Base-by-base conservation (phyloP, 2,329 filamentous ascomycete species). In the Verticillium dahliae region DNA sequence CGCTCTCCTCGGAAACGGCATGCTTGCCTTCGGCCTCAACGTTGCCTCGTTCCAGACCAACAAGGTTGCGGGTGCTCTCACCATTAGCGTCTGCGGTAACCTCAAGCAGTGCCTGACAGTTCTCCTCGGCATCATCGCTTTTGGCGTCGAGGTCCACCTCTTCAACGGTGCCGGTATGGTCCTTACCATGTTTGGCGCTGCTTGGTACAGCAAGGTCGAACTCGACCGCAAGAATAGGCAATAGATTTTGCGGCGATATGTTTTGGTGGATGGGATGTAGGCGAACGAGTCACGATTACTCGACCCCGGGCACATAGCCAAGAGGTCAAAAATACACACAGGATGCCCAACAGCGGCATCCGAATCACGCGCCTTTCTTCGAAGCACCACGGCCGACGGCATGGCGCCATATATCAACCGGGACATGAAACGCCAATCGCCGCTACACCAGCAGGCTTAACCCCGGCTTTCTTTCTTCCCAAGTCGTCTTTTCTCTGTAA, bases 11-110 rank as follows among this genome's bases (percentile, higher is more conserved):
- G 78, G 80, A 50, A 85, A 85, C 67, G 83, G 82, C 59, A 71
- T 78, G 59, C 75, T 85, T 14, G 83, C 83, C 11, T 82, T 85
- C 60, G 73, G 81, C 6, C 78, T 85, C 62, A 86, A 85, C 67
- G 77, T 85, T 52, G 79, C 81, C 38, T 84, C 80, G 4, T 85
- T 86, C 71, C 79, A 80, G 62, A 83, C 83, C 60, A 85, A 85
- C 72, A 84, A 84, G 72, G 73, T 81, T 41, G 80, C 82, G 6
- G 83, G 83, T 59, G 82, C 83, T 18, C 70, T 86, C 61, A 85
- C 82, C 41, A 85, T 86, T 80, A 84, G 82, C 6, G 81, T 86
- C 5, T 84, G 82, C 63, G 83, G 81, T 60, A 85, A 85, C 67
- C 72, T 85, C 62, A 85, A 85, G 74, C 83, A 85, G 69, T 81